These are phyloP conservation scores for Petrea volubilis DNA, from an alignment of 257 asterid species.

Conservation along the genomic window DNA sequence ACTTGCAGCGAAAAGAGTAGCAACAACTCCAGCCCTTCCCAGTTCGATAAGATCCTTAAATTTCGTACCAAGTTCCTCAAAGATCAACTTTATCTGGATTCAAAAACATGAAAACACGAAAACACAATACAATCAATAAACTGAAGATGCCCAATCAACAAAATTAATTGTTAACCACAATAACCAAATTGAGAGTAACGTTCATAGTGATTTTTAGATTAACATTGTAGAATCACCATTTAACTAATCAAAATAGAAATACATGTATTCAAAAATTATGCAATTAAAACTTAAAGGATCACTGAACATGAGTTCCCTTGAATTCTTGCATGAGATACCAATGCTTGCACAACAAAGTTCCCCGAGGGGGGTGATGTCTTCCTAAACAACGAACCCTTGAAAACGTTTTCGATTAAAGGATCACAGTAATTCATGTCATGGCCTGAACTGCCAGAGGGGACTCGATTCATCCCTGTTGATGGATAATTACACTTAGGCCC, in stretches of 20 bases:
- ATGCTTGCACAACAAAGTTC: constrained; percentile 90
- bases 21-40: constrained; percentile 92
- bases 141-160: not conserved
- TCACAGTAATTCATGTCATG: not conserved
- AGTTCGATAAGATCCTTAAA: constrained; percentile 70
- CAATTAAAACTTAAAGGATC: constrained; percentile 12
- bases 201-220: not conserved
- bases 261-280: constrained; percentile 3
- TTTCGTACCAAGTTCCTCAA: constrained; percentile 75
- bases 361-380: constrained; percentile 78
- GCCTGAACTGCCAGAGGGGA: not conserved
- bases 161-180: not conserved
- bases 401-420: constrained; percentile 56
- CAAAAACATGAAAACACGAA: constrained; percentile 17
- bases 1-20: constrained; percentile 79
- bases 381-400: constrained; percentile 60
- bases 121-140: constrained; percentile 12
- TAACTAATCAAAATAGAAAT: constrained; percentile 5
- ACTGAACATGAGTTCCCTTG: constrained; percentile 66
- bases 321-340: constrained; percentile 73
- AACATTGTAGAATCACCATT: not conserved
- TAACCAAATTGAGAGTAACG: not conserved
- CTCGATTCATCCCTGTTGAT: not conserved
- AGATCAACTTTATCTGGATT: constrained; percentile 67
- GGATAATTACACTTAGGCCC: no score